These are phyloP conservation scores for Suillus placidus DNA, from an alignment of 768 basidiomycete genomes.

Conservation along the genomic window DNA sequence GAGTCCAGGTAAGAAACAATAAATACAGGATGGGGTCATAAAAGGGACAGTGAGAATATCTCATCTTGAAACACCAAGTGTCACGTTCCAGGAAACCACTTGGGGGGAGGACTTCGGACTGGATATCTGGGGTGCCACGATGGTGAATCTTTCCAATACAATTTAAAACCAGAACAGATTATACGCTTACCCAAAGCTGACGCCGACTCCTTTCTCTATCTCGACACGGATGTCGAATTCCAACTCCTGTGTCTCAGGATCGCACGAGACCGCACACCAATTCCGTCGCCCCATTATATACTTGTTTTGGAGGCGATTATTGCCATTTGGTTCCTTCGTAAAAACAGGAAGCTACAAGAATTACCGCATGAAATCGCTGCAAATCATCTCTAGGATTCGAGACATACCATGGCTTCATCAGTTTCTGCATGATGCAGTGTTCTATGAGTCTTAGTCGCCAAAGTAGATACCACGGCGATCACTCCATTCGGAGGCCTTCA, in stretches of 20 bases:
- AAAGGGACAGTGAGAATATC: not conserved
- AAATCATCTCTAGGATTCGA: not conserved
- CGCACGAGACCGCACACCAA: conserved; percentile 76
- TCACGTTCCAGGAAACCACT: conserved; percentile 35
- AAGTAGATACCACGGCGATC: conserved; percentile 75
- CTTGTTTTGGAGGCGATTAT: conserved; percentile 65
- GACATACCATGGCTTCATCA: conserved; percentile 83
- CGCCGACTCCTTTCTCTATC: conserved; percentile 77
- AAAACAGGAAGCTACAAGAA: conserved; percentile 71
- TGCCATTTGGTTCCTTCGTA: conserved; percentile 73
- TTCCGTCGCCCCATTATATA: conserved; percentile 89
- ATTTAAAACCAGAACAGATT: not conserved
- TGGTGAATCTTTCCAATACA: conserved; percentile 6
- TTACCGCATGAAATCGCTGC: not conserved
- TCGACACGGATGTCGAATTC: conserved; percentile 88
- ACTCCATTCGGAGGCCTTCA: conserved; percentile 66
- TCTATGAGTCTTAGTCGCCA: conserved; percentile 81
- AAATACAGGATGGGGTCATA: not conserved
- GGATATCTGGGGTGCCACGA: conserved; percentile 40
- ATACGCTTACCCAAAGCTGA: conserved; percentile 72
- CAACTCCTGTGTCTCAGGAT: conserved; percentile 60
- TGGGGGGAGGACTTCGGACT: conserved; percentile 46
- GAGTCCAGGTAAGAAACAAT: not conserved
- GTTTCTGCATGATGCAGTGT: conserved; percentile 83
- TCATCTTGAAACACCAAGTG: not conserved